Evolutionary conservation across 2,329 filamentous ascomycete genomes (phyloP), one percentile per base, ranked within the genome.

Genomic region (Sordariomycetes sp.): DNA sequence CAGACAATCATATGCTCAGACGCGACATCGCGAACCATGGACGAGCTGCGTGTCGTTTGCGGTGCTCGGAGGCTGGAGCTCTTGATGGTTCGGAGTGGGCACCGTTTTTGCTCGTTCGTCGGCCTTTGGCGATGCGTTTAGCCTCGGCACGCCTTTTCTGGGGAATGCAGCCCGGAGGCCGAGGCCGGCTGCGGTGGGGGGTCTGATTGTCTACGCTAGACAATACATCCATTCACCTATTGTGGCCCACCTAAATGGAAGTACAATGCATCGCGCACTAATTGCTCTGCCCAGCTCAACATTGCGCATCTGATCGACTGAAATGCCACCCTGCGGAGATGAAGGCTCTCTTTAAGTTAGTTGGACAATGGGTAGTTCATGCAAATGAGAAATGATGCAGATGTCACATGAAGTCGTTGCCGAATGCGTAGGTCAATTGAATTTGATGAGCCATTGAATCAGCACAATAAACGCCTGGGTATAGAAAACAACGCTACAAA

Each of bases 141-240:
- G 44, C 44, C 44, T 46, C 44, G 44, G 44, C 38, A 39, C 25
- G 17, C 34, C 34, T 36, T 36, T 24, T 36, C 25, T 30, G 25
- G 28, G 34, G 27, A 14, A 28, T n/a, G n/a, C n/a, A n/a, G n/a
- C n/a, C n/a, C n/a, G 21, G 24, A 33, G 34, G 18, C 42, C 44
- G 42, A 45, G 44, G 44, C 39, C 39, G 36, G 36, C 37, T 34
- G 19, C 21, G 20, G 37, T 37, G 39, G 36, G 31, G 24, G 21
- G n/a, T n/a, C n/a, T n/a, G n/a, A n/a, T n/a, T n/a, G n/a, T n/a
- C n/a, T n/a, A n/a, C n/a, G n/a, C n/a, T n/a, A n/a, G n/a, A n/a
- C n/a, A n/a, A n/a, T n/a, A n/a, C n/a, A n/a, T n/a, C n/a, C n/a
- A n/a, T n/a, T n/a, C n/a, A n/a, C n/a, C n/a, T n/a, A n/a, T n/a